Evolutionary conservation across 148 eudicot genomes (phyloP).

Genomic region (Amaranthus palmeri): DNA sequence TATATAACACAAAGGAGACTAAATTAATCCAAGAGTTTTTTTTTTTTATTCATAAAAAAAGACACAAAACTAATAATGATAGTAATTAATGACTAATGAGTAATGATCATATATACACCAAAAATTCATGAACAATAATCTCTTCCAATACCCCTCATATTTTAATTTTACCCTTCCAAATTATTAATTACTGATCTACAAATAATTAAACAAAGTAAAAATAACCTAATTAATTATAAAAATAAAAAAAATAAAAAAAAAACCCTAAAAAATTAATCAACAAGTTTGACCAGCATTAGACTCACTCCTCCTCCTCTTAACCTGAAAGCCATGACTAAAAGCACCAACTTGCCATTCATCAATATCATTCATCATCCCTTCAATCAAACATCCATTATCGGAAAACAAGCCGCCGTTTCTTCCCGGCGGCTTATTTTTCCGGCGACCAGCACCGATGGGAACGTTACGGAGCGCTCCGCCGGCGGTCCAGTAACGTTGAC

Average conservation of each 20-base stretch:
- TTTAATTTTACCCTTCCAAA: not conserved
- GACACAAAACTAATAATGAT: no score
- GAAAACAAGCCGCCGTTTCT: slow-evolving; percentile 18
- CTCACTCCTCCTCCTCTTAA: slow-evolving; percentile 45
- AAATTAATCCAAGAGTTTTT: no score
- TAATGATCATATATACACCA: slow-evolving; percentile 4
- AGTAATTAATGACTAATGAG: no score
- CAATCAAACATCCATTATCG: slow-evolving; percentile 33
- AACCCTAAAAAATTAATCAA: slow-evolving; percentile 17
- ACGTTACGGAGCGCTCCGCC: no score
- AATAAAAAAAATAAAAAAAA: not conserved
- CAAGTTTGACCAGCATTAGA: slow-evolving; percentile 35
- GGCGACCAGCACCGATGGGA: no score
- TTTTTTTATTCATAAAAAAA: no score
- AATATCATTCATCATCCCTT: slow-evolving; percentile 34
- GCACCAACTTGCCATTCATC: slow-evolving; percentile 42
- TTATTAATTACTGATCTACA: slow-evolving; percentile 11
- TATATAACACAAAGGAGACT: no score
- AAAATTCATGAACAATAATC: not conserved
- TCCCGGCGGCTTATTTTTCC: slow-evolving; percentile 35
- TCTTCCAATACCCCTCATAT: not conserved
- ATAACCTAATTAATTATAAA: no score
- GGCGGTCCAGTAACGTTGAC: no score
- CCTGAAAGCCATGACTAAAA: slow-evolving; percentile 38
- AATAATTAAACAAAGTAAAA: not conserved